Evolutionary conservation across 352 stramenopile species (phyloP), one percentile per base, ranked within the genome.

Genomic region (Pythium sukuiense): DNA sequence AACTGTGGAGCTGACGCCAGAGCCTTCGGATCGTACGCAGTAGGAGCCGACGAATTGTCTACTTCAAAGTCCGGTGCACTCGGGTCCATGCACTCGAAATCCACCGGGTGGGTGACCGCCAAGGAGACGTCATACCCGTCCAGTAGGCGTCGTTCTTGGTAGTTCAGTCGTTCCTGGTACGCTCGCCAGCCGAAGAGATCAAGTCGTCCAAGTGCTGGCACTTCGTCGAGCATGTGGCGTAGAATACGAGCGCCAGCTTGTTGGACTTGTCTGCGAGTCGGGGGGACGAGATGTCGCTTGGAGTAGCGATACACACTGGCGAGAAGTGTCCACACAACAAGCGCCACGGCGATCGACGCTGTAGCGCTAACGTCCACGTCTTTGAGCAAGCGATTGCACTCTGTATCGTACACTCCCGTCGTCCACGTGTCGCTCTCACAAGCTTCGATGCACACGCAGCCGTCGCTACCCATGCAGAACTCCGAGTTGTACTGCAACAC

Each of bases 401-500:
- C 16, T 14, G 7, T 12, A 12, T 45, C 37, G 37, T 16, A 45
- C 9, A 45, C 37, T 3, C 8, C 37, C 9, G 37, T n/a, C 8
- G 37, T 18, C 37, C 37, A 37, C 33, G 16, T 4, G 8, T 2
- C 8, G 32, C 50, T 50, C 14, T 63, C 45, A 26, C 57, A 63
- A 16, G 32, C 26, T 26, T 63, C 43, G 57, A 63, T n/a, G 26
- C 55, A 62, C 20, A 62, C 41, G 41, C 55, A 62, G 39, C 55
- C 55, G 27, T 43, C 27, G 1, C 11, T 7, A 43, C 55, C 55
- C 16, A 62, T 29, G 27, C 55, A 62, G 35, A 45, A 43, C 11
- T 18, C 35, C 2, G 26, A 30, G 14, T 41, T 0, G 24, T 45
- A 24, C 9, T 30, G 3, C 11, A 14, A 16, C 18, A 13, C 3